These are phyloP conservation scores for Fusarium fracticaudum DNA, from an alignment of 2,329 filamentous ascomycete species.

Conservation along the genomic window DNA sequence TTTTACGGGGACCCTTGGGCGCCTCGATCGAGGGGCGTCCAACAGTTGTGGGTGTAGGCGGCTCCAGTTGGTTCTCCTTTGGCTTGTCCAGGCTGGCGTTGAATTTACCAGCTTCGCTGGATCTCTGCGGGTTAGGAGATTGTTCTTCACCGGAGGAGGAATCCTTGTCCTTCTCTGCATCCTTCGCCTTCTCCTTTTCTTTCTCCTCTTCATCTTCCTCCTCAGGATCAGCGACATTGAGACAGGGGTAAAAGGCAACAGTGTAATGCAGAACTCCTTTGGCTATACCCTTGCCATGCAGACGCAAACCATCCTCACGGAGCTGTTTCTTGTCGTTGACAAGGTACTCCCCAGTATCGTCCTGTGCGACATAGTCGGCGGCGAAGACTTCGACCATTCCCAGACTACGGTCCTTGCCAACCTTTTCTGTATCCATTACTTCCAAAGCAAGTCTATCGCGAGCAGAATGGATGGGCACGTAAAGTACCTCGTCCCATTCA, in stretches of 20 bases:
- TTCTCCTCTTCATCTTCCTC: conserved; percentile 81
- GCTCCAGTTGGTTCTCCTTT: conserved; percentile 34
- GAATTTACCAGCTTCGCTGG: conserved; percentile 55
- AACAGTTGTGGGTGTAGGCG: conserved; percentile 50
- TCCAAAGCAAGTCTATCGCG: conserved; percentile 89
- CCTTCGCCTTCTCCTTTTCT: conserved; percentile 50
- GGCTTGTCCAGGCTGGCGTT: conserved; percentile 50
- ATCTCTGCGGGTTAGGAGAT: conserved; percentile 22
- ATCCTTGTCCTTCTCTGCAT: conserved; percentile 25
- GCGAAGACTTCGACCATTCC: conserved; percentile 82
- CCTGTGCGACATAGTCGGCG: conserved; percentile 81
- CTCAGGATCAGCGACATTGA: conserved; percentile 89
- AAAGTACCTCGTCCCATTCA: conserved; percentile 94
- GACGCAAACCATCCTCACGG: conserved; percentile 73
- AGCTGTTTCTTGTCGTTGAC: conserved; percentile 79
- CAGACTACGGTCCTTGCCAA: conserved; percentile 89
- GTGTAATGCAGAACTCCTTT: conserved; percentile 88
- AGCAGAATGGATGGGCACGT: conserved; percentile 86
- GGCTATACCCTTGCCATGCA: conserved; percentile 75
- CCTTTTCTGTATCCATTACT: conserved; percentile 95
- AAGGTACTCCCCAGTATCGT: conserved; percentile 81
- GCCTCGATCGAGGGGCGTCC: conserved; percentile 59
- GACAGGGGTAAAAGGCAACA: conserved; percentile 87
- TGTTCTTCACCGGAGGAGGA: conserved; percentile 29
- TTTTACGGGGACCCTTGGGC: conserved; percentile 72